Percentiles rank a stretch among this genome's conserved stretches.
Evolutionary conservation across 306 rosid species (phyloP).

Genomic region (Echinosophora koreensis): DNA sequence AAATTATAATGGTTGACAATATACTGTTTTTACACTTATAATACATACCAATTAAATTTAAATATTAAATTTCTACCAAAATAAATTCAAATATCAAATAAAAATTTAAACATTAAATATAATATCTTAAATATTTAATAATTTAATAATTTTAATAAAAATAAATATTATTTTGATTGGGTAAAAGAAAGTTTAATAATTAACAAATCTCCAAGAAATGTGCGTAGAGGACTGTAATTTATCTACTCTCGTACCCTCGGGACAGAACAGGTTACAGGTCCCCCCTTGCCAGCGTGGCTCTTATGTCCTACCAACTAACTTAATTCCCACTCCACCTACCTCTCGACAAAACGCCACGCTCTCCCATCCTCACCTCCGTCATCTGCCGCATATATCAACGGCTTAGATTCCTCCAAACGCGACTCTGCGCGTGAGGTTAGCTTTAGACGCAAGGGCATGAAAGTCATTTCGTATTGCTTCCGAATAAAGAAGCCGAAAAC

Average conservation of each 20-base stretch:
- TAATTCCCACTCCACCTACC: slow-evolving; percentile 8
- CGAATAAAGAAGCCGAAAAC: slow-evolving; percentile 53
- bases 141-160: too few relatives aligned
- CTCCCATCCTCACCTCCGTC: not conserved
- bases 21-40: too few relatives aligned
- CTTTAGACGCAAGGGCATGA: not conserved
- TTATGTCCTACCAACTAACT: slow-evolving; percentile 35
- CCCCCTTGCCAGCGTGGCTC: slow-evolving; percentile 29
- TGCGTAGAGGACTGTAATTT: too few relatives aligned
- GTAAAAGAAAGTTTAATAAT: too few relatives aligned
- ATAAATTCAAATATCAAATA: too few relatives aligned
- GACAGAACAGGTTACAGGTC: slow-evolving; percentile 8
- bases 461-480: slow-evolving; percentile 46
- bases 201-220: too few relatives aligned
- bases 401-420: not conserved
- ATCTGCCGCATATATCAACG: not conserved
- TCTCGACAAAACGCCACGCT: not conserved
- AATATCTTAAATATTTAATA: too few relatives aligned
- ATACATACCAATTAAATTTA: too few relatives aligned
- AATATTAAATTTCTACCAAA: too few relatives aligned
- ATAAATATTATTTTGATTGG: too few relatives aligned
- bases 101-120: too few relatives aligned
- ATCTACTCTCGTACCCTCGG: not conserved
- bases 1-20: too few relatives aligned
- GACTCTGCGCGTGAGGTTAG: slow-evolving; percentile 7